Conservation (phyloP, 2,329 filamentous ascomycete genomes). For the Byssoonygena ceratinophila region DNA sequence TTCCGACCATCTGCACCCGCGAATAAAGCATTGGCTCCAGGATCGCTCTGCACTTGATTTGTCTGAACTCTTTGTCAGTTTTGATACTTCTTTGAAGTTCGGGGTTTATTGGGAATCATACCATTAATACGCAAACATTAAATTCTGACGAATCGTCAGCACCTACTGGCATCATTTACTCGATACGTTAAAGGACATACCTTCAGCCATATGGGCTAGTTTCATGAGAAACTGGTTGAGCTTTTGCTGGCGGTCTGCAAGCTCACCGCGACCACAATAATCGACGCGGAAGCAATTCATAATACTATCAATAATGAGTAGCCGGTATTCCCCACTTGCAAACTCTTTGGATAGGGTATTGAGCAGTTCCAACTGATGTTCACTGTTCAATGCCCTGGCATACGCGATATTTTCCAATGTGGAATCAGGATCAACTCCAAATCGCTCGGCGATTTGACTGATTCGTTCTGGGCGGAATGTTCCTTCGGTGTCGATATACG, state of each 20-base stretch:
- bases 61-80: slow-evolving; percentile 42
- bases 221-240: slow-evolving; percentile 55
- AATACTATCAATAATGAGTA: slow-evolving; percentile 59
- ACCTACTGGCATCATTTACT: not conserved
- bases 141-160: slow-evolving; percentile 42
- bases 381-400: slow-evolving; percentile 54
- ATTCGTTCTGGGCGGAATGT: slow-evolving; percentile 60
- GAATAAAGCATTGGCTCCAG: slow-evolving; percentile 57
- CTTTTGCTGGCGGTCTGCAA: slow-evolving; percentile 58
- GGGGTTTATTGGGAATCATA: slow-evolving; percentile 22
- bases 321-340: slow-evolving; percentile 52
- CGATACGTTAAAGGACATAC: slow-evolving; percentile 25
- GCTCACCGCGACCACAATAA: slow-evolving; percentile 55
- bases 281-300: slow-evolving; percentile 60
- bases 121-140: slow-evolving; percentile 55
- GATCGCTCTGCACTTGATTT: slow-evolving; percentile 62
- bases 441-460: slow-evolving; percentile 55
- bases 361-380: slow-evolving; percentile 54
- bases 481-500: slow-evolving; percentile 57
- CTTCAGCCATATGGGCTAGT: slow-evolving; percentile 54
- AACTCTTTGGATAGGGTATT: slow-evolving; percentile 53
- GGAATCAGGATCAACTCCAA: slow-evolving; percentile 48
- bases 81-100: not conserved
- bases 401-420: slow-evolving; percentile 59
- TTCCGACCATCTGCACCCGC: slow-evolving; percentile 58